Percentiles rank a stretch among this genome's conserved stretches.
Evolutionary conservation across 2,329 filamentous ascomycete species (phyloP).

Genomic region (Pseudogymnoascus sp.): DNA sequence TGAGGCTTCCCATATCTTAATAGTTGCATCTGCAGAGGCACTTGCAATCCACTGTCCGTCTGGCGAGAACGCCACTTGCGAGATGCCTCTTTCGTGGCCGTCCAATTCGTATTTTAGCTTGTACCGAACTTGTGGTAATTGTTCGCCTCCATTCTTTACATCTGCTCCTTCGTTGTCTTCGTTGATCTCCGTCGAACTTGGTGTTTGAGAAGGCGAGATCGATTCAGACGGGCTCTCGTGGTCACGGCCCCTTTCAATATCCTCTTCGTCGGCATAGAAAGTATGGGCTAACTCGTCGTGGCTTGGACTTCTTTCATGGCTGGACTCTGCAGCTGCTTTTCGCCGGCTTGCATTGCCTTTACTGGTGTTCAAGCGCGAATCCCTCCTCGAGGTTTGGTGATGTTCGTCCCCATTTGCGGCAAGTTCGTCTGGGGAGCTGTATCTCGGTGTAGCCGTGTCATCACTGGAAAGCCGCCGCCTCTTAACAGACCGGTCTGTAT

Average conservation of each 20-base stretch:
- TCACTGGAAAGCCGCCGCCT: conserved; percentile 31
- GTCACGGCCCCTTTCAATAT: background rate
- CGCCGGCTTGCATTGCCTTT: conserved; percentile 1
- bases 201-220: conserved; percentile 19
- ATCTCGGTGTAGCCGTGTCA: conserved; percentile 34
- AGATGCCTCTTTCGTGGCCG: conserved; percentile 72
- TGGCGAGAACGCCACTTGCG: conserved; percentile 83
- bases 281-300: conserved; percentile 26
- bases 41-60: conserved; percentile 86
- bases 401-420: conserved; percentile 24
- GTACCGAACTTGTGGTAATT: conserved; percentile 27
- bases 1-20: conserved; percentile 81
- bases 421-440: conserved; percentile 41
- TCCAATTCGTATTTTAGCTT: conserved; percentile 60
- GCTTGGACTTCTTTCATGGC: conserved; percentile 12
- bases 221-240: background rate
- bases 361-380: conserved; percentile 25
- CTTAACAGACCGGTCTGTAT: conserved; percentile 15
- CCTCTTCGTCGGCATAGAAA: conserved; percentile 16
- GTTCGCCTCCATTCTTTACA: background rate
- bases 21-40: conserved; percentile 78
- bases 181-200: conserved; percentile 8
- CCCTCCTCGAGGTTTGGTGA: conserved; percentile 29
- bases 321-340: background rate
- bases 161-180: background rate